Evolutionary conservation across 768 basidiomycete species (phyloP), one percentile per base, ranked within the genome.

Genomic region (Pulveroboletus sp.): DNA sequence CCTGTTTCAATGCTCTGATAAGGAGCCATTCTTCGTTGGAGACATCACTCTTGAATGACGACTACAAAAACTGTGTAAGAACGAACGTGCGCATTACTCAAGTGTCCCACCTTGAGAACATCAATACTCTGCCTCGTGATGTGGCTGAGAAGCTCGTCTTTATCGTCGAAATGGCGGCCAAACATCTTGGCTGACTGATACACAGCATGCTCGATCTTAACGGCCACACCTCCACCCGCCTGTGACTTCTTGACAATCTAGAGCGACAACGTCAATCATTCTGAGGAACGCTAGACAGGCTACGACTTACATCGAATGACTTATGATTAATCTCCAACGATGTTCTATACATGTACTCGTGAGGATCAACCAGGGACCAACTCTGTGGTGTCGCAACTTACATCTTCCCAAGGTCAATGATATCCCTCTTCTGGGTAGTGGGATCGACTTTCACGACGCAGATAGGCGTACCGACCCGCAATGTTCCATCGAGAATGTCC

Each of bases 301-400:
- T 15, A 11, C 6, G 17, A 59, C 81, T 61, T 58, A 91, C 86
- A 21, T 97, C 94, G 46, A 75, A 74, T 2, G 83, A 68, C 67
- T 95, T 96, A 74, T 98, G 94, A 65, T 99, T 98, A 67, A 97
- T 96, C 70, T 99, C 95, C 62, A 98, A 73, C 5, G 93, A 96
- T 1, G 96, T 93, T 54, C 94, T 96, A 55, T 24, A 26, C 26
- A 33, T 6, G 26, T 8, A 13, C 13, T 41, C 17, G 43, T 57
- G 39, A 48, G 48, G 52, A 36, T 39, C 28, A 46, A 47, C 44
- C 18, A 18, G 30, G 21, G 44, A 30, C 8, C 5, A 17, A 43
- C 33, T 18, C 8, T 38, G 43, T 17, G 28, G 8, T 31, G 11
- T 14, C 21, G 45, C 24, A 13, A 71, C 87, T 69, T 64, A 95